A percentile compares a stretch with the other conserved stretches of the same genome.
phyloP scores from a whole-genome alignment of 495 filamentous ascomycete genomes.

The Neurospora sp. region DNA sequence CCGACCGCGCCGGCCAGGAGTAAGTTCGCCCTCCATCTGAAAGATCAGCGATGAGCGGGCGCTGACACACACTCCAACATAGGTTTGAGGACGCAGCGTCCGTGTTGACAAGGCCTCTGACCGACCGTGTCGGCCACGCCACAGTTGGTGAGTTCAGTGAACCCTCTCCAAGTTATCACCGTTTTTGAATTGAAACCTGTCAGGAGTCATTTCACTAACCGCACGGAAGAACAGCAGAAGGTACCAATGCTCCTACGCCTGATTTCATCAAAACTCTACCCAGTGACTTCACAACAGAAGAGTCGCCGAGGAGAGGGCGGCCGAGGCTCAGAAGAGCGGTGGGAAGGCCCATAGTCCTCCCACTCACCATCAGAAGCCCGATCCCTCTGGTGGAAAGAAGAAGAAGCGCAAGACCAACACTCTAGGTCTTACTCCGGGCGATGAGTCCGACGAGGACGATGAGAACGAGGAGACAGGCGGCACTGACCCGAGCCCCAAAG shows the following conservation, averaged over 20 bases:
- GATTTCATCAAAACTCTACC: too few species aligned
- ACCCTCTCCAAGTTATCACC: background rate
- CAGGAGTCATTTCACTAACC: background rate
- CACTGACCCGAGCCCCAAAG: too few species aligned
- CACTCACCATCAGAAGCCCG: constrained; percentile 53
- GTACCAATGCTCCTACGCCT: too few species aligned
- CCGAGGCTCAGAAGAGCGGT: too few species aligned
- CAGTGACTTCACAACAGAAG: too few species aligned
- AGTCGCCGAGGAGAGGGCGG: too few species aligned
- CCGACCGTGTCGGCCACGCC: background rate
- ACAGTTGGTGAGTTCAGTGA: background rate
- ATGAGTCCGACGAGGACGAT: constrained; percentile 61
- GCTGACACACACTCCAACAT: too few species aligned
- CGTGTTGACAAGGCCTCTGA: background rate
- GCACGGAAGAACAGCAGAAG: too few species aligned
- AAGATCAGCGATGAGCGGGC: too few species aligned
- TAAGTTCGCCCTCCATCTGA: too few species aligned
- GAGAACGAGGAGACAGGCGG: constrained; percentile 49
- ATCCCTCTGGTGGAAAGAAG: constrained; percentile 52
- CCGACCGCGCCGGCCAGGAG: background rate
- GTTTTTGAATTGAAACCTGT: too few species aligned
- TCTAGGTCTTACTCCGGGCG: constrained; percentile 67
- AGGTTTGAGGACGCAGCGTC: background rate
- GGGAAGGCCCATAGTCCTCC: constrained; percentile 22
- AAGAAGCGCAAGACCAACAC: constrained; percentile 71